A percentile compares a stretch with the other conserved stretches of the same genome.
phyloP scores from a whole-genome alignment of 352 stramenopile genomes.

The Globisporangium echinulatum region DNA sequence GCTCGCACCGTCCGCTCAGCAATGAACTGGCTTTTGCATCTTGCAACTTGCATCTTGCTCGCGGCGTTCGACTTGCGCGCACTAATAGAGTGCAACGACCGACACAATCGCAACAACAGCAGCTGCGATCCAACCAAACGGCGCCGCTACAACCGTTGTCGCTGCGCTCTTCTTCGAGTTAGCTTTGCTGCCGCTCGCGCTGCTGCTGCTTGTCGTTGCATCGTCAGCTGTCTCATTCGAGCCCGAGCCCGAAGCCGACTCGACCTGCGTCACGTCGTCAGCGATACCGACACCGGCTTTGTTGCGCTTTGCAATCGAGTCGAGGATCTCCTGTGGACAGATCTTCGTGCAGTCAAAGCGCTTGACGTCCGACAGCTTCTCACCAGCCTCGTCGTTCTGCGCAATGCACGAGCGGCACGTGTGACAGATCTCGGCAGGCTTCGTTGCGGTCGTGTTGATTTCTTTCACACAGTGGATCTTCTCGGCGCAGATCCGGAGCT shows the following conservation, averaged over 20 bases:
- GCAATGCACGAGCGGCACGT: conserved; percentile 78
- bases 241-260: conserved; percentile 17
- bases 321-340: conserved; percentile 57
- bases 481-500: conserved; percentile 57
- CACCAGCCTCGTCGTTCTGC: conserved; percentile 57
- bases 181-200: conserved; percentile 4
- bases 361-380: conserved; percentile 40
- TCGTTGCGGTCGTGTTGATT: conserved; percentile 52
- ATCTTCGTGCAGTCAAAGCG: conserved; percentile 76
- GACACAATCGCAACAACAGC: conserved; percentile 2
- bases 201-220: background rate
- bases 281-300: conserved; percentile 46
- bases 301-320: conserved; percentile 55
- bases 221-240: background rate
- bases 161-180: conserved; percentile 5
- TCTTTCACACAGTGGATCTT: conserved; percentile 69
- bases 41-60: background rate
- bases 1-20: too few relatives aligned
- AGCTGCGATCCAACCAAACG: background rate
- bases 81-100: conserved; percentile 7
- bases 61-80: background rate
- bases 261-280: conserved; percentile 36
- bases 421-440: conserved; percentile 65
- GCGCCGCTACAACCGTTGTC: conserved; percentile 3
- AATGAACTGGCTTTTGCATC: background rate